Base-by-base conservation (phyloP, 805 yeast genomes). In the Candida andamanensis region DNA sequence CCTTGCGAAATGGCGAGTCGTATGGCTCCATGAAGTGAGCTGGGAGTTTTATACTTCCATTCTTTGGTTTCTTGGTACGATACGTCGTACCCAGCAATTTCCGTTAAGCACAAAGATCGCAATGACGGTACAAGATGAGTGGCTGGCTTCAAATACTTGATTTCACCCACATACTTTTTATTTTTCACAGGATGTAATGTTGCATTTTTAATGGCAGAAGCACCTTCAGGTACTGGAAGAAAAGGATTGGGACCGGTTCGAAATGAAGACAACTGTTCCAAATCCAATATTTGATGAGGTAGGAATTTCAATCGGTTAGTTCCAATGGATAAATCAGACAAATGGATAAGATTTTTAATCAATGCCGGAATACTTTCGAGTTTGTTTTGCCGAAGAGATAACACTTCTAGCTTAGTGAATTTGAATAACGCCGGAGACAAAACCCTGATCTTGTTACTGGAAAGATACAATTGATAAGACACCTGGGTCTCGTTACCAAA, bases 171-270 rank as follows among this genome's bases (percentile, higher is more conserved):
- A 32, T 26, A 48, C 21, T 39, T 46, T 27, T 31, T 27, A 10
- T 3, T 17, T 18, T n/a, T 60, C 54, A 15, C 56, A 43, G 24
- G 58, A 37, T 26, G 57, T 55, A 21, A 56, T 8, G n/a, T 42
- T 32, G 35, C 15, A 6, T 41, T 30, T 1, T 39, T 27, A 1
- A 46, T 37, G 4, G 40, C 33, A 4, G 45, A 40, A 4, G 63
- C 67, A 30, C 52, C 58, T 2, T 35, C 50, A 7, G 57, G 49
- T 15, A 49, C 47, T 11, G 42, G 32, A 30, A 46, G 25, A 32
- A 60, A 58, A 6, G 74, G 72, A 40, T 77, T 77, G 1, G 82
- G 82, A 18, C 80, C 69, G 0, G 79, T 69, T 10, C 72, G 55
- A n/a, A 78, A 53, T 1, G 65, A 63, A 13, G 56, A 51, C 19